Evolutionary conservation across 495 filamentous ascomycete genomes (phyloP), one percentile per base, ranked within the genome.

Genomic region (Usnea hakonensis): DNA sequence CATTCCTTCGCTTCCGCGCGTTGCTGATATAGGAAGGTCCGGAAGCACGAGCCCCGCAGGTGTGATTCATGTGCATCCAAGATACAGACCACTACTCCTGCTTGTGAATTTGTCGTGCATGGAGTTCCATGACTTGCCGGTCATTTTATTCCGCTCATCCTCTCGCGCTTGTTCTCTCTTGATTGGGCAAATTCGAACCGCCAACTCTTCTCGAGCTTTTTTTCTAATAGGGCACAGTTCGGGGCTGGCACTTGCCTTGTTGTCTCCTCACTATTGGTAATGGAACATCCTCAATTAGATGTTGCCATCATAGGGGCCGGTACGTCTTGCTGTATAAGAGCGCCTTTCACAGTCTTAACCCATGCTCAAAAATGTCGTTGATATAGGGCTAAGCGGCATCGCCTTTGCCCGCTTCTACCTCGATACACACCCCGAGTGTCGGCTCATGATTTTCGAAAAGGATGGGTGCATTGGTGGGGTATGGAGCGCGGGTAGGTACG

Each of bases 341-440:
- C 6, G 21, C 43, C 21, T 21, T 44, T 7, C 43, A 44, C 40
- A 8, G 43, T n/a, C n/a, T n/a, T 9, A 23, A 23, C 1, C n/a
- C 3, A 44, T 21, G 19, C 43, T 44, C 21, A 44, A 23, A 1
- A 23, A 5, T 38, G 28, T 33, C 11, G 9, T 33, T 1, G 16
- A 1, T 3, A 32, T 10, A 63, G 69, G 70, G 21, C 55, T 72
- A 28, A 60, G 55, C 62, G 69, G 69, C 43, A 72, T 72, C 33
- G 69, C 62, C 33, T 58, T 65, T 52, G 74, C 72, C 10, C 62
- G 67, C 26, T 41, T 41, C 40, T 41, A 41, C 16, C 40, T 41
- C 17, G 40, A 41, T 19, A 41, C n/a, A 19, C 40, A 41, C 8
- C 40, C 40, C 4, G 17, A 41, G 17, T 41, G 40, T 7, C 1